Evolutionary conservation across 2,329 filamentous ascomycete genomes (phyloP), one percentile per base, ranked within the genome.

Genomic region (Fusarium lateritium): DNA sequence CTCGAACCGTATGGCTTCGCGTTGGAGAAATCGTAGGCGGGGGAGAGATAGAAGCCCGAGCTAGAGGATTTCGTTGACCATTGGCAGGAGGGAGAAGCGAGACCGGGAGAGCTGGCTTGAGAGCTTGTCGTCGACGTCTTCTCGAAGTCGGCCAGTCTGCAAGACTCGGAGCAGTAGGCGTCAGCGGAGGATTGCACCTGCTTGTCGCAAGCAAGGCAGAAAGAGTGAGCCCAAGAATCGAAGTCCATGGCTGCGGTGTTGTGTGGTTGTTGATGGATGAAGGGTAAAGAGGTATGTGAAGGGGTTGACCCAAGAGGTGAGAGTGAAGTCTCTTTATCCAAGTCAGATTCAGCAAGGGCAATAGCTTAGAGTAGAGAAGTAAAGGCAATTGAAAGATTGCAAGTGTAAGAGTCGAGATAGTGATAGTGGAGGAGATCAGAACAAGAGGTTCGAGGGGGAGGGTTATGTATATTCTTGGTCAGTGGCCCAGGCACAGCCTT

Each of bases 161-260:
- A 98, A 31, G 92, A 89, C 82, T 98, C 94, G 46, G 94, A 97
- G 86, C 94, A 98, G 86, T 97, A 97, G 71, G 92, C 89, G 66
- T 90, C 90, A 58, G 90, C 90, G 70, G 92, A 88, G 64, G 92
- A 94, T 82, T 97, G 93, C 50, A 81, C 79, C 74, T 82, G 80
- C 83, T 92, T 91, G 83, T 98, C 94, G 85, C 94, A 98, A 83
- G 92, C 90, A 75, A 98, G 89, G 86, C 94, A 98, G 88, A 94
- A 97, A 81, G 97, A 91, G 80, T 92, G 93, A 75, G 92, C 92
- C 94, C 94, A 97, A 76, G 84, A 81, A 72, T 88, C 86, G 77
- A 83, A 82, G 78, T 85, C 83, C 84, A 88, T 88, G 71, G 77
- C 82, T 69, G 70, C 71, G 71, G 70, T 74, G 52, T 31, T 57